These are phyloP conservation scores for Centella asiatica DNA, from an alignment of 129 eudicot genomes.

Conservation along the genomic window DNA sequence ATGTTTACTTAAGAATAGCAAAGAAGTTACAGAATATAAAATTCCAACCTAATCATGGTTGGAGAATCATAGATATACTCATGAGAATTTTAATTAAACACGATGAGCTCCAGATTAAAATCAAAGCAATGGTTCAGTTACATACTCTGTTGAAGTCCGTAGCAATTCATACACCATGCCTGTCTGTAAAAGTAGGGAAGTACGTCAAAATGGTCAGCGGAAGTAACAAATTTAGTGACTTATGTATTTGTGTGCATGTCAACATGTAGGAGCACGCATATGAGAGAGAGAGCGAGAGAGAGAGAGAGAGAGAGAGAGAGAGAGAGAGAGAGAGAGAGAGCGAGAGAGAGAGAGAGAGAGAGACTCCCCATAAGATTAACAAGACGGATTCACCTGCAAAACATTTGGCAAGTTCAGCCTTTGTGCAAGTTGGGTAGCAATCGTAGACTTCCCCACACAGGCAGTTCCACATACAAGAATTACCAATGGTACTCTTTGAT, in stretches of 20 bases:
- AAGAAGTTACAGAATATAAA: not conserved
- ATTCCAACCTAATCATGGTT: not conserved
- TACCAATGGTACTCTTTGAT: slow-evolving; percentile 93
- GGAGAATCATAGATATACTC: not conserved
- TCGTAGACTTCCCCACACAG: slow-evolving; percentile 94
- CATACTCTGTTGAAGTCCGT: slow-evolving; percentile 96
- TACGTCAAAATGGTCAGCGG: slow-evolving; percentile 9
- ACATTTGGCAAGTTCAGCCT: slow-evolving; percentile 98
- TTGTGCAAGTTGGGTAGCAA: slow-evolving; percentile 99
- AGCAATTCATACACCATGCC: slow-evolving; percentile 97
- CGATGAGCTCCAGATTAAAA: not conserved
- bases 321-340: not conserved
- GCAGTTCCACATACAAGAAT: slow-evolving; percentile 99
- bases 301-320: not conserved
- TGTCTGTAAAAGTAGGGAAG: slow-evolving; percentile 50
- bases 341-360: not conserved
- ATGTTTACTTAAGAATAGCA: no score
- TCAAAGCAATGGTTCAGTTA: slow-evolving; percentile 10
- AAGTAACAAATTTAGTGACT: no score
- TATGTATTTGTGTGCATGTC: not conserved
- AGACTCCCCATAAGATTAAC: slow-evolving; percentile 9
- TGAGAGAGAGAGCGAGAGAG: not conserved
- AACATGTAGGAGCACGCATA: not conserved
- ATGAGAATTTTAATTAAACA: not conserved
- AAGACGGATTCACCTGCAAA: slow-evolving; percentile 56